phyloP scores from a whole-genome alignment of 2,329 filamentous ascomycete species.

The Fusarium sp. region DNA sequence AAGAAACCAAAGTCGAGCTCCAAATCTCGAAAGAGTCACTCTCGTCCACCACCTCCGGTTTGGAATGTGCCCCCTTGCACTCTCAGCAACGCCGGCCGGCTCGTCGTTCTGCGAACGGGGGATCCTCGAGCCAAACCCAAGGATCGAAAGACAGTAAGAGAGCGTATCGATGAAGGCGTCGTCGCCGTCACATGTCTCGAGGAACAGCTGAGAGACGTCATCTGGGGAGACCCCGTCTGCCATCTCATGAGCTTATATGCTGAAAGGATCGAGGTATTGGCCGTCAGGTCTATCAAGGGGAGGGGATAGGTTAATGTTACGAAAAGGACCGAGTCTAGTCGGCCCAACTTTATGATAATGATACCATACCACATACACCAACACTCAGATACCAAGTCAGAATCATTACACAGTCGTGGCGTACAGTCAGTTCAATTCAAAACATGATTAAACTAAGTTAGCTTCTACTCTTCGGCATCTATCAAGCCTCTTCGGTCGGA shows the following conservation, averaged over 20 bases:
- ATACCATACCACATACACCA: conserved; percentile 12
- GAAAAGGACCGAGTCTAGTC: background rate
- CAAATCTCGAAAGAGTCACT: conserved; percentile 30
- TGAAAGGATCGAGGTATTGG: conserved; percentile 76
- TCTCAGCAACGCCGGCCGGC: conserved; percentile 76
- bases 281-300: conserved; percentile 65
- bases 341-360: background rate
- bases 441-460: background rate
- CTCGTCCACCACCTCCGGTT: conserved; percentile 20
- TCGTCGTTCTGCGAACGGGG: conserved; percentile 73
- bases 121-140: conserved; percentile 52
- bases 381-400: background rate
- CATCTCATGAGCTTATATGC: conserved; percentile 86
- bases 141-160: conserved; percentile 61
- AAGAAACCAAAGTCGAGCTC: conserved; percentile 20
- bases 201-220: conserved; percentile 73
- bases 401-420: background rate
- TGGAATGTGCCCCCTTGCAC: conserved; percentile 76
- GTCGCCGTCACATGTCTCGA: conserved; percentile 77
- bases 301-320: conserved; percentile 24
- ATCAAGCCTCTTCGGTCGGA: background rate
- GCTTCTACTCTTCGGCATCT: background rate
- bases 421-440: background rate
- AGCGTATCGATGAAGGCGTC: conserved; percentile 68
- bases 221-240: conserved; percentile 86